phyloP scores from a whole-genome alignment of 1,139 yeast genomes.

The Taphrina deformans region DNA sequence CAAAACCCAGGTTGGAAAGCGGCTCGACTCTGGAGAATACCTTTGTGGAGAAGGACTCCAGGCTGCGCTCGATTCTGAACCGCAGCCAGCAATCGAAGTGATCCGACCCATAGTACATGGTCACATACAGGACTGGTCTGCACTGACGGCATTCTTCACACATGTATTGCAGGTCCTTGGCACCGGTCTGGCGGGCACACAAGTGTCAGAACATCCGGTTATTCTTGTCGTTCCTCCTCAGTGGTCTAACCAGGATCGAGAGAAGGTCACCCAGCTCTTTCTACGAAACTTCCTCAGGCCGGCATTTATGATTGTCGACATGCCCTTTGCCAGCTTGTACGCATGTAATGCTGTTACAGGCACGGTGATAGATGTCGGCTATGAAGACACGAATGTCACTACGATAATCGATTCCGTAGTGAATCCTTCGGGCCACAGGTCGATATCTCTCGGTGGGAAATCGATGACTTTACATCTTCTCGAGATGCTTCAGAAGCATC shows the following conservation, averaged over 20 bases:
- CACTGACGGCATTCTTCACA: slow-evolving; percentile 41
- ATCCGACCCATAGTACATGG: slow-evolving; percentile 34
- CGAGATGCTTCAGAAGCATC: slow-evolving; percentile 50
- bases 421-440: neutral
- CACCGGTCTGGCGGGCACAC: slow-evolving; percentile 5
- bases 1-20: slow-evolving; percentile 6
- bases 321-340: slow-evolving; percentile 68
- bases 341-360: slow-evolving; percentile 66
- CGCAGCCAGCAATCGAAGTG: neutral
- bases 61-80: neutral
- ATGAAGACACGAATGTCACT: slow-evolving; percentile 53
- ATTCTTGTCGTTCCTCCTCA: slow-evolving; percentile 35
- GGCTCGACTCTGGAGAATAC: neutral
- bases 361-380: slow-evolving; percentile 78
- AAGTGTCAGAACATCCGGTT: slow-evolving; percentile 34
- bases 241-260: slow-evolving; percentile 35
- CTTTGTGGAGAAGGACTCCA: slow-evolving; percentile 15
- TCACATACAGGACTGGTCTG: slow-evolving; percentile 34
- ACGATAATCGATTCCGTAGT: slow-evolving; percentile 13
- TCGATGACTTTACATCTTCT: slow-evolving; percentile 58
- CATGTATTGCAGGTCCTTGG: slow-evolving; percentile 25
- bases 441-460: slow-evolving; percentile 56
- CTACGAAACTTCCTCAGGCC: slow-evolving; percentile 73
- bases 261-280: slow-evolving; percentile 45
- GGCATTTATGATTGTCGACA: slow-evolving; percentile 69